Evolutionary conservation across 2,329 filamentous ascomycete species (phyloP).

Genomic region (Sporothrix pallida): DNA sequence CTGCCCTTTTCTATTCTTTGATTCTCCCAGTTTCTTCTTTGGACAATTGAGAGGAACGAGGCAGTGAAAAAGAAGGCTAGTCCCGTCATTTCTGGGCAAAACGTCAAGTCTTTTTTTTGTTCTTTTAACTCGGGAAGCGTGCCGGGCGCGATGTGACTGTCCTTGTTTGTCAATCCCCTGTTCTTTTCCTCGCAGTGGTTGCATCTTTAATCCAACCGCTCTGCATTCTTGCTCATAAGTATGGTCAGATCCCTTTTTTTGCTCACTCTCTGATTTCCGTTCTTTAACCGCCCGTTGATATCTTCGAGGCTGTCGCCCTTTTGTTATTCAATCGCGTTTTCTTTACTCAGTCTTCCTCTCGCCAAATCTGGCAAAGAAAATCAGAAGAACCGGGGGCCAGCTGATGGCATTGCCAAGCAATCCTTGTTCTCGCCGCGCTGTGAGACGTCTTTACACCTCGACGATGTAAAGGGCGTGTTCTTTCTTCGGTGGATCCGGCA

Average conservation of each 20-base stretch:
- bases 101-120: too few species aligned
- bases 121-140: neutral
- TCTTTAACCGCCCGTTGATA: neutral
- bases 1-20: neutral
- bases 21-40: neutral
- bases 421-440: neutral
- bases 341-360: too few species aligned
- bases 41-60: neutral
- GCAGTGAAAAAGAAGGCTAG: neutral
- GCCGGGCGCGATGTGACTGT: constrained; percentile 7
- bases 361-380: neutral
- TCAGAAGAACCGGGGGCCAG: neutral
- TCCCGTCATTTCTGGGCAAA: neutral
- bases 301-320: too few species aligned
- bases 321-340: too few species aligned
- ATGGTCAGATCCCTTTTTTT: neutral
- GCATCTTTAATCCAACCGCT: neutral
- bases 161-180: neutral
- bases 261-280: neutral
- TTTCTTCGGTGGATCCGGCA: too few species aligned
- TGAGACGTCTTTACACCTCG: neutral
- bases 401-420: neutral
- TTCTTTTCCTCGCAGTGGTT: neutral
- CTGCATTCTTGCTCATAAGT: neutral
- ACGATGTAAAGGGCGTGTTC: neutral